Conservation (phyloP, 345 rosid genomes). For the Dovyalis caffra region DNA sequence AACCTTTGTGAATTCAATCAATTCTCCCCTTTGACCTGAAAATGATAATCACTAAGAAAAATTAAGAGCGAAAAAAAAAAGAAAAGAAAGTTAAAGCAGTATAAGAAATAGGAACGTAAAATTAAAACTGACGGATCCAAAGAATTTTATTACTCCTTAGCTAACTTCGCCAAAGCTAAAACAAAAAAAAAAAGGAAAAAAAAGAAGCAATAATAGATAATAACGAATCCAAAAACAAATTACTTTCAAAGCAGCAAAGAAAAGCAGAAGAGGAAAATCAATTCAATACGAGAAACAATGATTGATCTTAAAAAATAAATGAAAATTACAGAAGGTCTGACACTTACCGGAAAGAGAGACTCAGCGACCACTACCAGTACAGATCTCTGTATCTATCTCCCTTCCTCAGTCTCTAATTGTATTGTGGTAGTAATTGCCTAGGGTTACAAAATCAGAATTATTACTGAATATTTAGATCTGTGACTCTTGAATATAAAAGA, state of each 20-base stretch:
- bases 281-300: neutral
- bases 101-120: neutral
- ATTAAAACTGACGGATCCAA: neutral
- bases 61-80: neutral
- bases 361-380: neutral
- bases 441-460: conserved; percentile 8
- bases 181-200: too few relatives aligned
- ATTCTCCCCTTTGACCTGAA: neutral
- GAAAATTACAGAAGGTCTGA: neutral
- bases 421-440: neutral
- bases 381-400: too few relatives aligned
- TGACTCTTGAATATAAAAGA: neutral
- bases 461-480: neutral
- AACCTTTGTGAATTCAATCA: neutral
- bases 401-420: neutral
- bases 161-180: neutral
- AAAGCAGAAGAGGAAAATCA: neutral
- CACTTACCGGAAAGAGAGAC: neutral
- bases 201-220: neutral
- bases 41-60: neutral
- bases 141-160: neutral
- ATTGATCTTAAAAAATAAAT: neutral
- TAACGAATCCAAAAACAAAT: neutral
- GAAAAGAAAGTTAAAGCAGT: neutral
- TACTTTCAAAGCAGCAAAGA: neutral